Evolutionary conservation across 108 stramenopile species (phyloP), one percentile per base, ranked within the genome.

Genomic region (Halocafeteria seosinensis): DNA sequence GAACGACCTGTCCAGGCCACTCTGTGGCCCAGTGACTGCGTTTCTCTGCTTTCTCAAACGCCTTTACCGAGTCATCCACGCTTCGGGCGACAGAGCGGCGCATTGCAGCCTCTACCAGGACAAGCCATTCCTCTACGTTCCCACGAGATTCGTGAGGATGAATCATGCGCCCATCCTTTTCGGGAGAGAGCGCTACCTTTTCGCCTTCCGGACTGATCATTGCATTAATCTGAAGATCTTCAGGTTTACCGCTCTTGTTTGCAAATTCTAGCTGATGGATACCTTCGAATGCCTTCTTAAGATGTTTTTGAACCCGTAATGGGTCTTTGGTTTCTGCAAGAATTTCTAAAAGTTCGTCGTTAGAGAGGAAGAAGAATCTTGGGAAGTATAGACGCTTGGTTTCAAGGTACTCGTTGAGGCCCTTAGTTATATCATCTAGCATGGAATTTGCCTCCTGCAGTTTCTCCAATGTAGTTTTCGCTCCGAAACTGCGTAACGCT

Each of bases 201-300:
- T 84, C 83, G 11, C 60, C 67, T 24, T 78, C 72, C n/a, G 77
- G 77, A 3, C 33, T 24, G 26, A 78, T n/a, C 68, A 73, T 74
- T 17, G 81, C 78, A 12, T 69, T 69, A 53, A 84, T 84, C 58
- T 84, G 75, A 17, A 84, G 68, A 63, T 75, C 62, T 13, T 62
- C 50, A n/a, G n/a, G n/a, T n/a, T n/a, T n/a, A n/a, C n/a, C n/a
- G n/a, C n/a, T n/a, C n/a, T n/a, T n/a, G n/a, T n/a, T n/a, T 34
- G 74, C 61, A 62, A 84, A 84, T 34, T 79, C 77, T 37, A 84
- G 74, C 70, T 69, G 57, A 31, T 67, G 63, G 35, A 84, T 82
- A 3, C 83, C 83, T 37, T 84, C 83, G 74, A 84, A 84, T 47
- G 81, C 82, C 72, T 84, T 84, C 72, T 84, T 81, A 32, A 84